Evolutionary conservation across 1,284 basidiomycete genomes (phyloP).

Genomic region (Leccinum pachyderme): DNA sequence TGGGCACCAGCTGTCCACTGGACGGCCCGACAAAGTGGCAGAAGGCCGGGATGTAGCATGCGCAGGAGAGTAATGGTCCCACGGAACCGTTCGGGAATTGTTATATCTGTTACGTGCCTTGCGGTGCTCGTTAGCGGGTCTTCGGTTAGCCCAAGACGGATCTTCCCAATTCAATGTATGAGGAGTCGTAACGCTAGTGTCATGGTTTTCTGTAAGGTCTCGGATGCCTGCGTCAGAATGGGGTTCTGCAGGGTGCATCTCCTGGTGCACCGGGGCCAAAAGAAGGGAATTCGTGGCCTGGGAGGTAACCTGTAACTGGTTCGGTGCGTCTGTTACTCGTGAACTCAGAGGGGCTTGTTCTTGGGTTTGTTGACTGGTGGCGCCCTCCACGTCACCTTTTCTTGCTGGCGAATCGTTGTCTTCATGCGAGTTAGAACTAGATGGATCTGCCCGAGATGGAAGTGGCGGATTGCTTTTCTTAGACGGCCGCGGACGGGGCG

Average conservation of each 20-base stretch:
- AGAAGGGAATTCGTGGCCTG: constrained; percentile 14
- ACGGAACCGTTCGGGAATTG: not conserved
- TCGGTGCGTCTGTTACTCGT: constrained; percentile 11
- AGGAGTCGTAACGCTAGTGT: constrained; percentile 4
- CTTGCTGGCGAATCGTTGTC: not conserved
- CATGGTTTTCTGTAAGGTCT: constrained; percentile 1
- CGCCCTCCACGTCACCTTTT: not conserved
- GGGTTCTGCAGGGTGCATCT: constrained; percentile 4
- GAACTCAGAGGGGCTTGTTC: constrained; percentile 6
- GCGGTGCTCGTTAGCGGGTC: constrained; percentile 11
- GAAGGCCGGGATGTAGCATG: constrained; percentile 1
- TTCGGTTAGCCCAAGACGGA: constrained; percentile 7
- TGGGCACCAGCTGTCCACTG: constrained; percentile 7
- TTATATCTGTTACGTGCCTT: constrained; percentile 2
- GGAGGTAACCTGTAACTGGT: not conserved
- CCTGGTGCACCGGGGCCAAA: constrained; percentile 8
- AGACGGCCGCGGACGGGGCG: constrained; percentile 24
- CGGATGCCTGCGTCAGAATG: not conserved
- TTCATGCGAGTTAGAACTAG: constrained; percentile 7
- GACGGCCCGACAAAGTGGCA: not conserved
- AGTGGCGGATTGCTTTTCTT: constrained; percentile 11
- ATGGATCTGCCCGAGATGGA: not conserved
- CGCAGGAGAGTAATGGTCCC: constrained; percentile 16
- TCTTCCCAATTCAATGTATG: constrained; percentile 11
- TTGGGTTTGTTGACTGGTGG: constrained; percentile 1